Percentiles rank a stretch among this genome's conserved stretches.
phyloP scores from a whole-genome alignment of 306 rosid genomes.

The Biancaea sappan region DNA sequence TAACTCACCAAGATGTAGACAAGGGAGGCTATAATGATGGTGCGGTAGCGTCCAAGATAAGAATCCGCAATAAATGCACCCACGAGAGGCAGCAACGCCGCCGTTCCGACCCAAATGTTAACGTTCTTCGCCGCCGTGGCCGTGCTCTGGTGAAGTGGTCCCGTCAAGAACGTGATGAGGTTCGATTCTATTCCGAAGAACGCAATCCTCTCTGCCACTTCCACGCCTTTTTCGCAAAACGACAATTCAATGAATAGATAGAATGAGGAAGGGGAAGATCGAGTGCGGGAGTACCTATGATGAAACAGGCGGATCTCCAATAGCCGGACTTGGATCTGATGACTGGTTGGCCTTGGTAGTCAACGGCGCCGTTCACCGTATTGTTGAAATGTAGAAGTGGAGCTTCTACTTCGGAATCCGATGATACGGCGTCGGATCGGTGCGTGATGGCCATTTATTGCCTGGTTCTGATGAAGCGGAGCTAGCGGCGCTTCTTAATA shows the following conservation, averaged over 20 bases:
- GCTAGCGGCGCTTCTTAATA: no score
- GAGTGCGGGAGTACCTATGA: conserved; percentile 36
- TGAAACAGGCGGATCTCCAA: conserved; percentile 32
- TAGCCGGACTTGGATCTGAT: background rate
- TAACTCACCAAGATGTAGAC: background rate
- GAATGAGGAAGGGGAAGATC: background rate
- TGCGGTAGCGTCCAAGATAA: background rate
- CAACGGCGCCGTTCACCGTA: background rate
- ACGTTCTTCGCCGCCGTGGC: background rate
- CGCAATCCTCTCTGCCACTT: background rate
- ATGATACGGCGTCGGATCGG: background rate
- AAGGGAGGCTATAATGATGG: background rate
- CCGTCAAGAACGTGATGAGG: background rate
- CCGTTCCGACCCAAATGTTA: background rate
- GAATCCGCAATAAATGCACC: background rate
- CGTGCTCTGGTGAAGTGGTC: background rate
- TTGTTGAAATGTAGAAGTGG: background rate
- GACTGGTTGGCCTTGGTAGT: background rate
- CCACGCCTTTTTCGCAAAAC: background rate
- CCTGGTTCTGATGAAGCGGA: no score
- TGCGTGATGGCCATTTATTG: no score
- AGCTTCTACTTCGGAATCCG: background rate
- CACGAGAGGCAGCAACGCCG: background rate
- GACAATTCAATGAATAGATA: background rate
- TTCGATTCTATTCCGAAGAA: background rate